These are phyloP conservation scores for Clarkia xantiana DNA, from an alignment of 345 rosid genomes.

Conservation along the genomic window DNA sequence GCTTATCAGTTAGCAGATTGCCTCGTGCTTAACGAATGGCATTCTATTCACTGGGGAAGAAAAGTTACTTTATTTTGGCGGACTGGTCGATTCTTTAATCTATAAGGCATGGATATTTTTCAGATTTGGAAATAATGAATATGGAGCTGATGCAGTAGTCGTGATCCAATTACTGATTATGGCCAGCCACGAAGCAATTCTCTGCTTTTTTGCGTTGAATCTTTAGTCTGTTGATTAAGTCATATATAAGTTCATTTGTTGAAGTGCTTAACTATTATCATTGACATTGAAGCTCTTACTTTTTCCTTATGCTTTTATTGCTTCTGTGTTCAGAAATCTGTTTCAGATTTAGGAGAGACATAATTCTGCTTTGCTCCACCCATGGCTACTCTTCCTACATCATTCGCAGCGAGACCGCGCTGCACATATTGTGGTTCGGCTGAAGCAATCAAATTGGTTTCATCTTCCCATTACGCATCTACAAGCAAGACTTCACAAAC, in stretches of 20 bases:
- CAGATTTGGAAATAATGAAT: not conserved
- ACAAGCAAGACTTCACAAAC: conserved; percentile 11
- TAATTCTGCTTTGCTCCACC: conserved; percentile 3
- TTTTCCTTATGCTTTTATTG: not conserved
- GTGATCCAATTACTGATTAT: not conserved
- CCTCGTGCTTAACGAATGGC: no score
- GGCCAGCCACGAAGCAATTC: not conserved
- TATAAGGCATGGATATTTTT: no score
- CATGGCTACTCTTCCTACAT: conserved; percentile 43
- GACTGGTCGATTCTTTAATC: no score
- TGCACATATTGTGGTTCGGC: conserved; percentile 19
- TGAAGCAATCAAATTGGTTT: conserved; percentile 20
- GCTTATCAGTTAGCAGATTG: no score
- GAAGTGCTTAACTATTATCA: not conserved
- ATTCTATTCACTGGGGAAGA: no score
- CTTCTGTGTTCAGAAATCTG: conserved; percentile 6
- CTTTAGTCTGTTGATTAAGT: not conserved
- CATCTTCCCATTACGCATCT: conserved; percentile 12
- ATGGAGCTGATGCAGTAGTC: not conserved
- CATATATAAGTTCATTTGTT: not conserved
- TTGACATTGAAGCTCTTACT: conserved; percentile 1
- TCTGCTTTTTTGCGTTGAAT: not conserved
- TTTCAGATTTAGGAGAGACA: conserved; percentile 10
- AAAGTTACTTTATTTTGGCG: no score
- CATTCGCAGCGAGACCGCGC: conserved; percentile 18